Base-by-base conservation (phyloP, 805 yeast species). In the Cyberlindnera petersonii region DNA sequence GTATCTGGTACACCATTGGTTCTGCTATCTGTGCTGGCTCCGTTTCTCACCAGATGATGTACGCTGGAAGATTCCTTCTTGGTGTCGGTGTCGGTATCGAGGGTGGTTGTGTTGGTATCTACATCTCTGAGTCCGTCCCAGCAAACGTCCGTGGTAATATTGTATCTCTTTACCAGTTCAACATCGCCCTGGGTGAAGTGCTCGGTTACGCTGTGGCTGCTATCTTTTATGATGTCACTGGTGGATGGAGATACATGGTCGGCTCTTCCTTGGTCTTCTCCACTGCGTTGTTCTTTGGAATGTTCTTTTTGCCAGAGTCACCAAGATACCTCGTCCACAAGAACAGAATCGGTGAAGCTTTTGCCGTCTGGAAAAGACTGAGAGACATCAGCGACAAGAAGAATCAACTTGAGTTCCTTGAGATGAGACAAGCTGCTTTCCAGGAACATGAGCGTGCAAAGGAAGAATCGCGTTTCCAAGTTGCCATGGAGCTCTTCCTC, bases 11-110 rank as follows among this genome's bases (percentile, higher is more conserved):
- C 59, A 76, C 83, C 15, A 47, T 77, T 31, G 84, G 85, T 39
- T 80, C 80, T 43, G 74, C 65, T 22, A 52, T 78, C 39, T 76
- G 81, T 62, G 79, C 81, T 24, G 77, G 75, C 33, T 53, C 75
- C 16, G 65, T 52, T 15, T 55, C 53, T 44, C 65, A 64, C 32
- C 58, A 61, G 23, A 75, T 75, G 64, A 63, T 82, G 69, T 68
- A 69, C 59, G 79, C 78, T 40, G 75, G 82, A 54, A 70, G 84
- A 52, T 72, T 77, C 48, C 53, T 77, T 39, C 61, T 79, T 26
- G 86, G 86, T 43, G 58, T 75, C 26, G 85, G 84, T 50, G 73
- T 79, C 39, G 86, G 86, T 44, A 67, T 78, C 32, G 84, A 77
- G 58, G 79, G 82, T 54, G 82, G 80, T 32, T 70, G 76, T 52